phyloP scores from a whole-genome alignment of 495 filamentous ascomycete genomes.

The Hamigera avellanea region DNA sequence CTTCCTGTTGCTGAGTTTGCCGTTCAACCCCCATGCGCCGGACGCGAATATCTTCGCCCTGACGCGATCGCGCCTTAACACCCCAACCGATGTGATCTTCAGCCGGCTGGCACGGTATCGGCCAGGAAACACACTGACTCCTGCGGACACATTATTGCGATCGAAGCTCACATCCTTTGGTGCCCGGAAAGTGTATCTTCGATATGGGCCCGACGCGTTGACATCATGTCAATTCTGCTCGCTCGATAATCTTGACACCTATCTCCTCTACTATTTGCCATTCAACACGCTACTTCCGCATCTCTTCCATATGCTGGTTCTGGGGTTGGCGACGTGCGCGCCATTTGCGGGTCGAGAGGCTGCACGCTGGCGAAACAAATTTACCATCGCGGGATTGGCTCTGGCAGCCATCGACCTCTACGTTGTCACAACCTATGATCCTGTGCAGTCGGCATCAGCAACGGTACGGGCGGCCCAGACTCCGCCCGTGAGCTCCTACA shows the following conservation, averaged over 20 bases:
- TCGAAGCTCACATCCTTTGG: slow-evolving; percentile 57
- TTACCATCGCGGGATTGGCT: slow-evolving; percentile 48
- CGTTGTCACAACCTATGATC: slow-evolving; percentile 48
- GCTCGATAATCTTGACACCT: slow-evolving; percentile 57
- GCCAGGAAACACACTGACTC: slow-evolving; percentile 39
- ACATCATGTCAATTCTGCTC: slow-evolving; percentile 70
- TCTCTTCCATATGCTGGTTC: slow-evolving; percentile 56
- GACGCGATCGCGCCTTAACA: slow-evolving; percentile 75
- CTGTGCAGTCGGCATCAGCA: slow-evolving; percentile 32
- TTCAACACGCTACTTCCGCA: slow-evolving; percentile 58
- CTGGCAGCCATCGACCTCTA: slow-evolving; percentile 57
- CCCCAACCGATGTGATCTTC: slow-evolving; percentile 75
- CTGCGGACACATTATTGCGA: slow-evolving; percentile 50
- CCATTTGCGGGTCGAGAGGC: slow-evolving; percentile 44
- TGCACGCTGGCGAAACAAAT: slow-evolving; percentile 54
- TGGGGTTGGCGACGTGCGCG: slow-evolving; percentile 52
- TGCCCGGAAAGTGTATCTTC: slow-evolving; percentile 68
- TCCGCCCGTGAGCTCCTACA: slow-evolving; percentile 45
- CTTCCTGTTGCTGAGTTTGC: slow-evolving; percentile 53
- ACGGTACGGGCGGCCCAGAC: slow-evolving; percentile 24
- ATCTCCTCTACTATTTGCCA: slow-evolving; percentile 74
- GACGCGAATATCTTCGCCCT: slow-evolving; percentile 64
- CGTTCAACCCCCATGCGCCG: slow-evolving; percentile 49
- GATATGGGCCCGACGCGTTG: slow-evolving; percentile 63
- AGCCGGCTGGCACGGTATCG: slow-evolving; percentile 58